Evolutionary conservation across 345 rosid species (phyloP).

Genomic region (Populus davidiana): DNA sequence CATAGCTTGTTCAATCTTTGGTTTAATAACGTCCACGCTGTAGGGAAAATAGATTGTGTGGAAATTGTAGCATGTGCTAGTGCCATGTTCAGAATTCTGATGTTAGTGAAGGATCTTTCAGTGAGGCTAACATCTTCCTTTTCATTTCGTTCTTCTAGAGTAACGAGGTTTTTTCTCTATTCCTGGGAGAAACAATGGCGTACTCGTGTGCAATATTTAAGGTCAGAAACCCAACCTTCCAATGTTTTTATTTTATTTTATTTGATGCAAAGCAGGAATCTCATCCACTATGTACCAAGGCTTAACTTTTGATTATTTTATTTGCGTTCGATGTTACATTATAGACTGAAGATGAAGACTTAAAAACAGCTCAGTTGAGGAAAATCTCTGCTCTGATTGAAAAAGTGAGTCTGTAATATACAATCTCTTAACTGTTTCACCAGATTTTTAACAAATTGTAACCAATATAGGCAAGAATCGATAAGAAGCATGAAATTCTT

Average conservation of each 20-base stretch:
- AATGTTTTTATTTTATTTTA: background rate
- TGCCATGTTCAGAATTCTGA: too few relatives aligned
- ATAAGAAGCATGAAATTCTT: conserved; percentile 59
- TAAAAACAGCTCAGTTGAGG: conserved; percentile 69
- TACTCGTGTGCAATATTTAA: conserved; percentile 83
- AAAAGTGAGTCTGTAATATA: conserved; percentile 39
- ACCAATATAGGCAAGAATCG: conserved; percentile 52
- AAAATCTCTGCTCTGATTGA: conserved; percentile 66
- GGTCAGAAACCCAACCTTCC: conserved; percentile 35
- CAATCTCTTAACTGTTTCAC: too few relatives aligned
- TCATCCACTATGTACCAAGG: background rate
- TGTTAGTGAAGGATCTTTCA: too few relatives aligned
- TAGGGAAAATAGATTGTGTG: too few relatives aligned
- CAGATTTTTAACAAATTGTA: background rate
- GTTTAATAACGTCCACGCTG: background rate
- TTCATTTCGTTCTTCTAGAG: conserved; percentile 40
- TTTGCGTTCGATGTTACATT: background rate
- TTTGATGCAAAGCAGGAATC: background rate
- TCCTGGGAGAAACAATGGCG: conserved; percentile 87
- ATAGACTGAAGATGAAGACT: conserved; percentile 43
- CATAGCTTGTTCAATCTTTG: too few relatives aligned
- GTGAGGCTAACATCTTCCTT: background rate
- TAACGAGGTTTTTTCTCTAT: conserved; percentile 67
- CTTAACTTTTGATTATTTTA: too few relatives aligned
- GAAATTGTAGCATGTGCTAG: too few relatives aligned